These are phyloP conservation scores for Selaginella moellendorffii DNA, from an alignment of 75 land plant species.

Conservation along the genomic window DNA sequence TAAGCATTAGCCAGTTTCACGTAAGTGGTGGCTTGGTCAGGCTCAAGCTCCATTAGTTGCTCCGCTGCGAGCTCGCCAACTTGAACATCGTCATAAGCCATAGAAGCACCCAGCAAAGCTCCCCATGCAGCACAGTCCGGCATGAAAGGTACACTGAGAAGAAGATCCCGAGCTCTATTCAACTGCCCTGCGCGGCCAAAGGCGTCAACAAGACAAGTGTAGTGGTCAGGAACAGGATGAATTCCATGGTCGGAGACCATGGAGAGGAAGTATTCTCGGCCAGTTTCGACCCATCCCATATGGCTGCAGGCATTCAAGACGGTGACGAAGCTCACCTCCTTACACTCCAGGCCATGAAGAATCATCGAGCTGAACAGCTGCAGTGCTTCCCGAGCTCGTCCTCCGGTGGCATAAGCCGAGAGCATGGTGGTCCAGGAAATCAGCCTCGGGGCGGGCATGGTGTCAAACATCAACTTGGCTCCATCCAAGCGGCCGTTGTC, in stretches of 20 bases:
- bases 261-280: slow-evolving; percentile 20
- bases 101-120: slow-evolving; percentile 40
- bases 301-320: slow-evolving; percentile 30
- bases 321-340: slow-evolving; percentile 29
- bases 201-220: slow-evolving; percentile 36
- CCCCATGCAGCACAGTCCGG: slow-evolving; percentile 33
- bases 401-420: background rate
- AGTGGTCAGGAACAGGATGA: slow-evolving; percentile 30
- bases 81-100: slow-evolving; percentile 22
- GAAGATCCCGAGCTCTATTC: slow-evolving; percentile 27
- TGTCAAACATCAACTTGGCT: background rate
- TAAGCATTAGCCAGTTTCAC: background rate
- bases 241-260: slow-evolving; percentile 24
- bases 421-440: background rate
- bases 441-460: background rate
- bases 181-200: slow-evolving; percentile 33
- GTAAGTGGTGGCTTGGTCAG: background rate
- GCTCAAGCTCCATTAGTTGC: slow-evolving; percentile 20
- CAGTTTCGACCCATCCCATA: slow-evolving; percentile 26
- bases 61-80: slow-evolving; percentile 38
- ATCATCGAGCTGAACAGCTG: background rate
- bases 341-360: slow-evolving; percentile 12
- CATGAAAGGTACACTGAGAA: slow-evolving; percentile 30
- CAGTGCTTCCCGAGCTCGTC: background rate
- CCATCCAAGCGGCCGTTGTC: background rate